Evolutionary conservation across 768 basidiomycete genomes (phyloP), one percentile per base, ranked within the genome.

Genomic region (Lenzites betulinus): DNA sequence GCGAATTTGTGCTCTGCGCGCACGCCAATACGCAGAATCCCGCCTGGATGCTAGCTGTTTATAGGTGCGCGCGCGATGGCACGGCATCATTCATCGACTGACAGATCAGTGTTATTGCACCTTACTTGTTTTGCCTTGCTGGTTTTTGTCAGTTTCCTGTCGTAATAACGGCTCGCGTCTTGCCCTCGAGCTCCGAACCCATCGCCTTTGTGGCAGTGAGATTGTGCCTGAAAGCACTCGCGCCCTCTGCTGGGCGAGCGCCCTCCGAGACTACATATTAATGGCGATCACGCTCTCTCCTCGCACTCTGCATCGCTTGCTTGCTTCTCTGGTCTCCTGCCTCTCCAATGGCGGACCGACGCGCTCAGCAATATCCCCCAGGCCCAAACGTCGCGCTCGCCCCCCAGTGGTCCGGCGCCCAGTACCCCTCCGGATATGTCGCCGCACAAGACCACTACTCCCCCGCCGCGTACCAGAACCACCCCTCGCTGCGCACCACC

Each of bases 191-290:
- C 49, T 51, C 57, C 58, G 49, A 55, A 47, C 46, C 59, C 55
- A 57, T 59, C 47, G 57, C 42, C 63, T 65, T 65, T 63, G 66
- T 65, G 66, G 66, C 66, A 67, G 66, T 65, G 66, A 63, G 66
- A 63, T 63, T 55, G 66, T 67, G 66, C 66, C 66, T 67, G 66
- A 56, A n/a, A 42, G 36, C 39, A 18, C 42, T 38, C 44, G 54
- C 60, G 58, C 51, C 51, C 55, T 30, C 38, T 53, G 46, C 35
- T 36, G 50, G 42, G 39, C 15, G 52, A 50, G 44, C 61, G 62
- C 62, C 54, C 51, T 64, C 63, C 51, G 59, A 36, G 48, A 60
- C 46, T 67, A 67, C 62, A 56, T 65, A 67, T 64, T 59, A 22
- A 52, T 59, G 55, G 54, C 59, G 58, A 59, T 64, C 63, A 55